phyloP scores from a whole-genome alignment of 1,284 basidiomycete species.

The Heterobasidion irregulare region DNA sequence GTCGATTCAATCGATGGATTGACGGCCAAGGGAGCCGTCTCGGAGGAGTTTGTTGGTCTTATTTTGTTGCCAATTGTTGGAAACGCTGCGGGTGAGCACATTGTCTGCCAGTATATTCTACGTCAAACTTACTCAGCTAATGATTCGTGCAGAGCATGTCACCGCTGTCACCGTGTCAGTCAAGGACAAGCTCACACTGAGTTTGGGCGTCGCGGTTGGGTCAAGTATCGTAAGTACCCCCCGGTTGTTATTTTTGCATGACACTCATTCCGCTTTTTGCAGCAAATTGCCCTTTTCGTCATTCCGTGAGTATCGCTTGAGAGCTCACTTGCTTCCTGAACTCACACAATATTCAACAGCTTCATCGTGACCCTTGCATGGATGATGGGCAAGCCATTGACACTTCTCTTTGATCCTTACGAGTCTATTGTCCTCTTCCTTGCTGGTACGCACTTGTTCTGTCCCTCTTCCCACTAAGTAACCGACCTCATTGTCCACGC shows the following conservation, averaged over 20 bases:
- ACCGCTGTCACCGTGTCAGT: conserved; percentile 86
- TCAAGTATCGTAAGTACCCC: conserved; percentile 68
- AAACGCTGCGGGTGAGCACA: conserved; percentile 62
- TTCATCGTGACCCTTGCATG: conserved; percentile 58
- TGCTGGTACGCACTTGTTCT: conserved; percentile 22
- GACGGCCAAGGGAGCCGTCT: conserved; percentile 42
- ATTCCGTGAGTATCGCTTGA: conserved; percentile 45
- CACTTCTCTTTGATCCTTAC: conserved; percentile 59
- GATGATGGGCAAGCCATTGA: conserved; percentile 58
- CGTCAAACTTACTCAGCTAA: not conserved
- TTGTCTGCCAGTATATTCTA: not conserved
- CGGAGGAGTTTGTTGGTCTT: conserved; percentile 76
- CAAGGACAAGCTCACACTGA: conserved; percentile 71
- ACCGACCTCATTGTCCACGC: not conserved
- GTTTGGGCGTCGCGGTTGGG: conserved; percentile 81
- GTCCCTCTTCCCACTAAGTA: conserved; percentile 20
- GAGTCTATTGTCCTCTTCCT: conserved; percentile 48
- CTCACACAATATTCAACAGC: conserved; percentile 20
- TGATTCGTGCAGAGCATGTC: conserved; percentile 57
- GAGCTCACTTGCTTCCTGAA: not conserved
- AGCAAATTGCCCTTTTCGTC: conserved; percentile 87
- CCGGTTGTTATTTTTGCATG: not conserved
- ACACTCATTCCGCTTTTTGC: conserved; percentile 1
- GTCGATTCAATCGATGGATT: conserved; percentile 74
- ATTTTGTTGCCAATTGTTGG: conserved; percentile 87